Conservation (phyloP, 1,139 yeast genomes). For the Kodamaea alishanica region DNA sequence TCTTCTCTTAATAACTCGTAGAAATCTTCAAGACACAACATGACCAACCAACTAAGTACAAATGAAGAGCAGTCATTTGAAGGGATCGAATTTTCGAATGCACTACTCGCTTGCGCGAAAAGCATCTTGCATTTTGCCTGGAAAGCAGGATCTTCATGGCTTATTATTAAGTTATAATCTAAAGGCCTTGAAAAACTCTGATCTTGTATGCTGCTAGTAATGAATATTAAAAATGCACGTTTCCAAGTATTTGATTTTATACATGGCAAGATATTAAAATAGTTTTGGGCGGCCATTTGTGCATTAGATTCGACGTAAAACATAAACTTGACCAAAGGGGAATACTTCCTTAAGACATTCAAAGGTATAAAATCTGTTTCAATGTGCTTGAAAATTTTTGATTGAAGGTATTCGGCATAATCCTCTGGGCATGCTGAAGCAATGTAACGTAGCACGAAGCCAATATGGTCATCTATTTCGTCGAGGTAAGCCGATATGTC, state of each 20-base stretch:
- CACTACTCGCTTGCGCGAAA: conserved; percentile 30
- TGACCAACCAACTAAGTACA: conserved; percentile 35
- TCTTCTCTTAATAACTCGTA: conserved; percentile 30
- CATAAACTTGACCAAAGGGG: conserved; percentile 50
- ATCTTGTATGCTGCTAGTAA: conserved; percentile 46
- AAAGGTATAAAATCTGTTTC: conserved; percentile 36
- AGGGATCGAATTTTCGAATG: conserved; percentile 30
- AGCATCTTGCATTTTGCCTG: conserved; percentile 27
- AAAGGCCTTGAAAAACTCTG: conserved; percentile 59
- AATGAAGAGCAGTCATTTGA: conserved; percentile 22
- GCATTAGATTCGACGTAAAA: conserved; percentile 41
- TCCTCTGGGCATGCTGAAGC: conserved; percentile 56
- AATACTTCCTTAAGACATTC: conserved; percentile 30
- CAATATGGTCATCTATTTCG: conserved; percentile 47
- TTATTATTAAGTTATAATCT: conserved; percentile 38
- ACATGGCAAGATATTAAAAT: conserved; percentile 36
- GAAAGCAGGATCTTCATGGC: conserved; percentile 26
- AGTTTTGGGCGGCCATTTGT: conserved; percentile 34
- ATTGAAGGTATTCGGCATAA: conserved; percentile 39
- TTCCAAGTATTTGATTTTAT: conserved; percentile 54
- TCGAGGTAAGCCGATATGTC: conserved; percentile 5
- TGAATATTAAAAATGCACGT: conserved; percentile 48
- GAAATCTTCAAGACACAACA: conserved; percentile 37
- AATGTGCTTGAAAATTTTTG: conserved; percentile 34
- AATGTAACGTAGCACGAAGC: conserved; percentile 44